Base-by-base conservation (phyloP, 805 yeast species). In the Kazachstania africana region DNA sequence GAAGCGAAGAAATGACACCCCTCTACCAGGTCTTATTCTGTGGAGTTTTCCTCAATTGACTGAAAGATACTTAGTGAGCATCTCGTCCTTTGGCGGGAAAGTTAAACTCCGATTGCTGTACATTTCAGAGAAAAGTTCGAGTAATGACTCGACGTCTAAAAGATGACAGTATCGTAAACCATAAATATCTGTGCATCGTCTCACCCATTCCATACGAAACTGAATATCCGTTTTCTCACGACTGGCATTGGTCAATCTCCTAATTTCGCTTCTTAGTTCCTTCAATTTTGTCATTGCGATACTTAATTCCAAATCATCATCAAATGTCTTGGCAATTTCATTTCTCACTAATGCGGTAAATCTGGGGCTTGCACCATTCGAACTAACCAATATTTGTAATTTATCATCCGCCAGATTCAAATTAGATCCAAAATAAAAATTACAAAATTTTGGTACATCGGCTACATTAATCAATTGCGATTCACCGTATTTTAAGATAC, bases 371-470 rank as follows among this genome's bases (percentile, higher is more conserved):
- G 45, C 38, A 2, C 61, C 60, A 27, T 56, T 53, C 12, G 56
- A 47, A 13, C 50, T 44, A 9, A 54, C 45, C 41, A 54, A 31
- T 12, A 50, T 19, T 27, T 47, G 50, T 24, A 46, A 21, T 9
- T 34, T 29, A 4, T 29, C n/a, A 10, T 19, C 13, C 2, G 36
- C 49, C 8, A 35, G 21, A 5, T 18, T 23, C 8, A 47, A 32
- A 27, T 55, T 51, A 15, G 59, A 54, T 6, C 61, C 61, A 35
- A 56, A 56, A 31, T 50, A 55, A 15, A 53, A 48, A 32, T 53
- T 57, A 37, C 61, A 56, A 12, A 53, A 29, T 2, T 48, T 45
- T 8, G 59, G 59, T 12, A 49, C 47, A 30, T 56, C 61, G 6
- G 60, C 59, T 8, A 56, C 57, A 29, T 56, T 56, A n/a, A 55